Percentiles rank a stretch among this genome's conserved stretches.
phyloP scores from a whole-genome alignment of 1,284 basidiomycete genomes.

The Pseudozyma pruni region DNA sequence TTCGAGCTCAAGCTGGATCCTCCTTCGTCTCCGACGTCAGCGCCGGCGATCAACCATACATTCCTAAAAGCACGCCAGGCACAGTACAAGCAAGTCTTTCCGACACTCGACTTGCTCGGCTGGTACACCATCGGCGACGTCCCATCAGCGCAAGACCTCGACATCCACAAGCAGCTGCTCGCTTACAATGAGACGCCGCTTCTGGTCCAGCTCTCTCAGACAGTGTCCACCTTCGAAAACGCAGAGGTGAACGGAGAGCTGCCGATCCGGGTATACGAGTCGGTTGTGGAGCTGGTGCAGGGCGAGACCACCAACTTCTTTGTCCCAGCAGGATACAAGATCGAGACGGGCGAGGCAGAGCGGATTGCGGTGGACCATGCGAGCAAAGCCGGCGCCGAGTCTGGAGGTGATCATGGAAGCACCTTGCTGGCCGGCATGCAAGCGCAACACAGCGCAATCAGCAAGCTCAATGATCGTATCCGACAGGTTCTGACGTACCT shows the following conservation, averaged over 20 bases:
- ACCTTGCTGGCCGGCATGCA: slow-evolving; percentile 84
- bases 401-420: slow-evolving; percentile 75
- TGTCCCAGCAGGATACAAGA: slow-evolving; percentile 81
- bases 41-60: slow-evolving; percentile 38
- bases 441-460: slow-evolving; percentile 91
- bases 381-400: slow-evolving; percentile 79
- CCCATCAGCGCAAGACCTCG: slow-evolving; percentile 79
- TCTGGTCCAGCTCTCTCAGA: slow-evolving; percentile 71
- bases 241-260: slow-evolving; percentile 50
- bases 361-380: slow-evolving; percentile 97
- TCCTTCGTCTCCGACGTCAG: background rate
- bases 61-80: slow-evolving; percentile 85
- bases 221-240: slow-evolving; percentile 25
- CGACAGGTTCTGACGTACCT: slow-evolving; percentile 80
- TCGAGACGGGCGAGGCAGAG: slow-evolving; percentile 98
- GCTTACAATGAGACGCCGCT: slow-evolving; percentile 70
- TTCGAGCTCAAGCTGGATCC: slow-evolving; percentile 81
- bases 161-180: slow-evolving; percentile 80
- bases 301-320: slow-evolving; percentile 70
- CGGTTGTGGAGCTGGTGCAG: slow-evolving; percentile 51
- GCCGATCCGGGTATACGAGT: slow-evolving; percentile 59
- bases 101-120: slow-evolving; percentile 92
- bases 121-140: slow-evolving; percentile 89
- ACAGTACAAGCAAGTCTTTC: slow-evolving; percentile 98
- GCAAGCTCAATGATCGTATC: slow-evolving; percentile 93